Conservation (phyloP, 2,329 filamentous ascomycete genomes). For the Hypoxylon sp. region DNA sequence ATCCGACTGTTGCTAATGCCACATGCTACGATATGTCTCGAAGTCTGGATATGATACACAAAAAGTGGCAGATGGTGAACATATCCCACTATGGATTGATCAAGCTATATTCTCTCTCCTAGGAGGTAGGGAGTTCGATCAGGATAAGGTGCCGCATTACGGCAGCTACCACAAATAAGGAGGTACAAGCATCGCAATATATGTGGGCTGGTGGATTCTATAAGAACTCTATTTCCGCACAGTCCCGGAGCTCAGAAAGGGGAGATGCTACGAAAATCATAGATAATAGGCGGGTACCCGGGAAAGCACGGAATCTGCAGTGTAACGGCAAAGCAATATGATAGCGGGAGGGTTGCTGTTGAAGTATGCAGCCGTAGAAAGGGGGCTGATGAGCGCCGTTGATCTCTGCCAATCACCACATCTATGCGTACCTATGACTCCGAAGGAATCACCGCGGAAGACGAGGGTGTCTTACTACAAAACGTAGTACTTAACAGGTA, state of each 20-base stretch:
- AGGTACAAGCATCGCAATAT: background rate
- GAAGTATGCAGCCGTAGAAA: background rate
- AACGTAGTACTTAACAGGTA: no score
- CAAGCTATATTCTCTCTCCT: background rate
- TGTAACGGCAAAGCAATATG: background rate
- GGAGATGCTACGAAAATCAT: background rate
- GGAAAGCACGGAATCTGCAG: background rate
- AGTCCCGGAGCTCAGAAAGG: background rate
- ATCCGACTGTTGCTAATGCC: background rate
- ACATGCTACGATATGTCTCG: conserved; percentile 6
- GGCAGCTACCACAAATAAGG: background rate
- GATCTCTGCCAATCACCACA: background rate
- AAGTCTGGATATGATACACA: conserved; percentile 24
- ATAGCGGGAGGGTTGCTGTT: conserved; percentile 7
- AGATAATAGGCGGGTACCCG: background rate
- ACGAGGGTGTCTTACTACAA: background rate
- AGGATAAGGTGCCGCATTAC: background rate
- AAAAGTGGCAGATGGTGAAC: conserved; percentile 9
- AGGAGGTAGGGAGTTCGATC: background rate
- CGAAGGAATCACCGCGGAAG: conserved; percentile 4
- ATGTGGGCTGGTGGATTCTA: background rate
- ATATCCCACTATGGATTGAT: background rate
- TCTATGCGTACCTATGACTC: background rate
- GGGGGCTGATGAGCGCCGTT: conserved; percentile 10
- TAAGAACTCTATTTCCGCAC: background rate